Conservation (phyloP, 83 land plant species). For the Picea mariana region DNA sequence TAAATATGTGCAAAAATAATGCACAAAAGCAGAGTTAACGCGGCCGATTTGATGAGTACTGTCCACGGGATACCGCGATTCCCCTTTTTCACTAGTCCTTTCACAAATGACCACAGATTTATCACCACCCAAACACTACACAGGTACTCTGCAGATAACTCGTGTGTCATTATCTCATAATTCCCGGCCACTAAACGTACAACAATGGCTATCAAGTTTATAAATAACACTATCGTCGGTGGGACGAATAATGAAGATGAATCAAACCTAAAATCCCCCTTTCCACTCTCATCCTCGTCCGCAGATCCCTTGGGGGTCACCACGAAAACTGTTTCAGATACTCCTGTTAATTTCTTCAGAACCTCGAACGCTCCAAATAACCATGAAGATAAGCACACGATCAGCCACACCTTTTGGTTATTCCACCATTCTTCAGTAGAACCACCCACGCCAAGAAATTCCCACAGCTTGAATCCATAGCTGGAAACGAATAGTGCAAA, state of each 20-base stretch:
- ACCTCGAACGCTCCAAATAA: not conserved
- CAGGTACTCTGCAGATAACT: not conserved
- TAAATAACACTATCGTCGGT: not conserved
- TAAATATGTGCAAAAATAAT: too few species aligned
- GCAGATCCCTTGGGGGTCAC: not conserved
- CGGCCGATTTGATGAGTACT: too few species aligned
- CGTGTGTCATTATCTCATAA: too few species aligned
- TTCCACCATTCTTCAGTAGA: too few species aligned
- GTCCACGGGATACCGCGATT: too few species aligned
- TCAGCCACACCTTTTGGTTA: not conserved
- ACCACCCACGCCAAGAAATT: too few species aligned
- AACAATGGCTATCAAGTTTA: not conserved
- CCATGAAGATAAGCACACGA: not conserved
- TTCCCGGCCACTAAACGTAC: too few species aligned
- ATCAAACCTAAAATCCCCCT: not conserved
- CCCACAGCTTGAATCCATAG: too few species aligned
- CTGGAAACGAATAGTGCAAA: too few species aligned
- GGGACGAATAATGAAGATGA: not conserved
- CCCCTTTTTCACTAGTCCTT: too few species aligned
- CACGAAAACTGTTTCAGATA: not conserved
- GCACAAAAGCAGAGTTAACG: too few species aligned
- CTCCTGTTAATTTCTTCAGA: not conserved
- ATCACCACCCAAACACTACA: slow-evolving; percentile 8
- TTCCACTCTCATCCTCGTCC: not conserved
- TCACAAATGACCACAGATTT: not conserved